Conservation (phyloP, 2,329 filamentous ascomycete species). For the Coniochaeta hoffmannii region DNA sequence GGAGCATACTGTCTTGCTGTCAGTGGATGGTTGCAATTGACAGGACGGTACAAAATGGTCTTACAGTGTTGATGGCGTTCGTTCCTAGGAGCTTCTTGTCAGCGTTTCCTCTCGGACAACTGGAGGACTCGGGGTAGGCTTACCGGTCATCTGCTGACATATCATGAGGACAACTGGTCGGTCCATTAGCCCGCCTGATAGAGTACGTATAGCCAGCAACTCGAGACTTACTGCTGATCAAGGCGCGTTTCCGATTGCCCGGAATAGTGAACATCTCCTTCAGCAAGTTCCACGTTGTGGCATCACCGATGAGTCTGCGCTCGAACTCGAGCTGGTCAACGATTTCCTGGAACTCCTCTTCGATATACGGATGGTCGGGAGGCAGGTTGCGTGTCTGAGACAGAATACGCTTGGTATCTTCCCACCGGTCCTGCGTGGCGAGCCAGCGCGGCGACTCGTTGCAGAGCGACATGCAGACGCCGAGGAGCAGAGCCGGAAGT, state of each 20-base stretch:
- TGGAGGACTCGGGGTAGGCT: slow-evolving; percentile 15
- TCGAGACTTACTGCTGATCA: slow-evolving; percentile 10
- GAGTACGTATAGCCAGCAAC: not conserved
- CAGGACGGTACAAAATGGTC: not conserved
- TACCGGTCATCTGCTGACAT: slow-evolving; percentile 61
- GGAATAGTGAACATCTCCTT: slow-evolving; percentile 56
- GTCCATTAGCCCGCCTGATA: slow-evolving; percentile 20
- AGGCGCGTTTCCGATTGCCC: slow-evolving; percentile 28
- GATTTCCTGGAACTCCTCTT: slow-evolving; percentile 54
- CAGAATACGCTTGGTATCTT: slow-evolving; percentile 49
- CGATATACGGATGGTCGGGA: slow-evolving; percentile 44
- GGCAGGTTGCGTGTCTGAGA: slow-evolving; percentile 48
- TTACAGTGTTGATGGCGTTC: slow-evolving; percentile 23
- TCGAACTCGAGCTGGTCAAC: slow-evolving; percentile 55
- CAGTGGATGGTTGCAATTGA: not conserved
- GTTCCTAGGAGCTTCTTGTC: slow-evolving; percentile 8
- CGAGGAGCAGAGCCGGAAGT: slow-evolving; percentile 52
- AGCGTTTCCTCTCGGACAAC: slow-evolving; percentile 15
- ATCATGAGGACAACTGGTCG: slow-evolving; percentile 52
- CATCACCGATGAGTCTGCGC: slow-evolving; percentile 46
- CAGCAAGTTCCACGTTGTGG: slow-evolving; percentile 47
- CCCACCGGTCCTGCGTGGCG: slow-evolving; percentile 57
- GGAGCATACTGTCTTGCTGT: slow-evolving; percentile 17
- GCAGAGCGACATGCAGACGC: slow-evolving; percentile 53
- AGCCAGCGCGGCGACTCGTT: slow-evolving; percentile 60